Percentiles rank a stretch among this genome's conserved stretches.
phyloP scores from a whole-genome alignment of 805 yeast species.

The Yarrowia sp. region DNA sequence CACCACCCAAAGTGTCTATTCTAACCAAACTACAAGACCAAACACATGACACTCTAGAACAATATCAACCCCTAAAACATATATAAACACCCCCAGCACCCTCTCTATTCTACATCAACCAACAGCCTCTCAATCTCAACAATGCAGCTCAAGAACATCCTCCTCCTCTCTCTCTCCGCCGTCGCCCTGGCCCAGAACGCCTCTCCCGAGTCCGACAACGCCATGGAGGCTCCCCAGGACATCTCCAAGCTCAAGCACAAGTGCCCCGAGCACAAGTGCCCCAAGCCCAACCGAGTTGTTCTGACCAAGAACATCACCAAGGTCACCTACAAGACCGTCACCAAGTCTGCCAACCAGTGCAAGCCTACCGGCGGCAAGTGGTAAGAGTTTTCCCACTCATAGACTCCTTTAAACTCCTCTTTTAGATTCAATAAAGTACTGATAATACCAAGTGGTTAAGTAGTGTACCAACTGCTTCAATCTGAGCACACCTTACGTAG shows the following conservation, averaged over 20 bases:
- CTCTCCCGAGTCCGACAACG: background rate
- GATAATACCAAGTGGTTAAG: background rate
- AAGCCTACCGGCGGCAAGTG: constrained; percentile 2
- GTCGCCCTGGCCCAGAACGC: constrained; percentile 18
- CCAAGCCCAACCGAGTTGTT: too few relatives aligned
- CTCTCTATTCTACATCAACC: background rate
- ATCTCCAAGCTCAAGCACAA: constrained; percentile 7
- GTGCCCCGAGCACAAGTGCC: constrained; percentile 23
- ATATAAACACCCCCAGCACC: constrained; percentile 1
- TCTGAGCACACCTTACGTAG: too few relatives aligned
- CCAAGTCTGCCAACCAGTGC: constrained; percentile 17
- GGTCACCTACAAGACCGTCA: background rate
- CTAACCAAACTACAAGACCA: too few relatives aligned
- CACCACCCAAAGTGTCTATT: background rate
- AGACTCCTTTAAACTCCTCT: background rate
- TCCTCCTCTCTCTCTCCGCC: constrained; percentile 24
- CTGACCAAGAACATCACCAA: constrained; percentile 26
- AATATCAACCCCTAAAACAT: background rate
- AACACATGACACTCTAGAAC: too few relatives aligned
- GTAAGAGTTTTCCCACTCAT: background rate
- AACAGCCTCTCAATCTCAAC: constrained; percentile 9
- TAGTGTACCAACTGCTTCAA: too few relatives aligned
- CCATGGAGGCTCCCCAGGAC: constrained; percentile 21
- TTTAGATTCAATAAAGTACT: constrained; percentile 22
- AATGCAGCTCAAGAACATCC: constrained; percentile 24